phyloP scores from a whole-genome alignment of 2,329 filamentous ascomycete genomes.

The Tolypocladium album region DNA sequence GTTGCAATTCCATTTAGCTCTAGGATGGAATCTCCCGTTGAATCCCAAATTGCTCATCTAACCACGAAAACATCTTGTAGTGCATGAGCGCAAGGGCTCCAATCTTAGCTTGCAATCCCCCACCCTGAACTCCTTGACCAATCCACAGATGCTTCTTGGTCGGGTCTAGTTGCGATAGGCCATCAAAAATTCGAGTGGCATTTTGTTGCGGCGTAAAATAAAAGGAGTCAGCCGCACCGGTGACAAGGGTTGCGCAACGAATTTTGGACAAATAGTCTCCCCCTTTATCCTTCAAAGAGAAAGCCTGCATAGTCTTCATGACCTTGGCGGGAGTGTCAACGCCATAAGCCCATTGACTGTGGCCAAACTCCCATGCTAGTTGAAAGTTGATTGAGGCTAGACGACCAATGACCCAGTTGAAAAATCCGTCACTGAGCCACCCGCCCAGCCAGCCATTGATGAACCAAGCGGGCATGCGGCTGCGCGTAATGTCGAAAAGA shows the following conservation, averaged over 20 bases:
- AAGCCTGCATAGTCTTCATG: conserved; percentile 11
- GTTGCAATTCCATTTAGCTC: background rate
- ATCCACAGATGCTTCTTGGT: conserved; percentile 12
- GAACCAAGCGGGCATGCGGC: conserved; percentile 13
- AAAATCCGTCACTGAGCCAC: conserved; percentile 11
- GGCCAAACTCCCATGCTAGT: conserved; percentile 17
- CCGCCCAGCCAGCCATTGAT: conserved; percentile 15
- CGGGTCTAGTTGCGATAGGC: conserved; percentile 3
- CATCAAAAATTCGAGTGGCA: conserved; percentile 5
- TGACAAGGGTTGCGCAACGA: conserved; percentile 16
- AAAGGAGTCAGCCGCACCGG: conserved; percentile 10
- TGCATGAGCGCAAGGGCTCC: conserved; percentile 9
- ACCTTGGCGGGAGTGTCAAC: conserved; percentile 13
- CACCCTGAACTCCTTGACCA: conserved; percentile 3
- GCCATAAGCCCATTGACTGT: conserved; percentile 13
- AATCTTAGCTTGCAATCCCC: conserved; percentile 14
- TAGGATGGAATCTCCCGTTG: background rate
- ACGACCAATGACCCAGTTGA: conserved; percentile 13
- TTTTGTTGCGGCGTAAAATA: conserved; percentile 9
- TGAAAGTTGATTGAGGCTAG: conserved; percentile 14
- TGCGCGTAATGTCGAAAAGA: conserved; percentile 14
- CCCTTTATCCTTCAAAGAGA: conserved; percentile 4
- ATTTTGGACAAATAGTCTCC: conserved; percentile 9
- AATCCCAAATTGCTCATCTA: conserved; percentile 12
- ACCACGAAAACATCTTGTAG: conserved; percentile 10